Conservation (phyloP, 164 flowering plant genomes). For the Tinospora cordifolia region DNA sequence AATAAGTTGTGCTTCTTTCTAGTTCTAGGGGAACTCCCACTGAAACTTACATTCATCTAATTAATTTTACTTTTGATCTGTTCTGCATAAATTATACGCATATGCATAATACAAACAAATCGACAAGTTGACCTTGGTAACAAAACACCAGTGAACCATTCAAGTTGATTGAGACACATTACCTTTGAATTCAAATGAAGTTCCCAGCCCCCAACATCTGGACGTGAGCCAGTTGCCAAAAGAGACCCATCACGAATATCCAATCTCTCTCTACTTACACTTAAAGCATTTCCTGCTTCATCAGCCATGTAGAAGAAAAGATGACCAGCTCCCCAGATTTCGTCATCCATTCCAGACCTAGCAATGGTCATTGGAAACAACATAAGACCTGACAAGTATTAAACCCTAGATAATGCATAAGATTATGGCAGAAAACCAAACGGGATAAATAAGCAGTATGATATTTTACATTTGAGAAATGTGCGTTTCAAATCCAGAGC, state of each 20-base stretch:
- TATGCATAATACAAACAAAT: neutral
- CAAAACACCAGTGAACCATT: neutral
- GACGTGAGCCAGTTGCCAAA: slow-evolving; percentile 60
- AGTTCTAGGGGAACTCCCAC: neutral
- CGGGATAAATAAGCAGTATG: neutral
- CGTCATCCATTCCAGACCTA: slow-evolving; percentile 30
- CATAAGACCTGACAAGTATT: neutral
- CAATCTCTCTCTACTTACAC: slow-evolving; percentile 30
- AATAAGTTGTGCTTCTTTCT: neutral
- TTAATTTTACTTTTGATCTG: neutral
- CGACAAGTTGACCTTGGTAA: neutral
- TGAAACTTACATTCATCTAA: neutral
- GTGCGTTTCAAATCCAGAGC: too few relatives aligned
- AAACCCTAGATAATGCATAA: neutral
- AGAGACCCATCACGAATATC: slow-evolving; percentile 38
- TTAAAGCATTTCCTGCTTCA: slow-evolving; percentile 63
- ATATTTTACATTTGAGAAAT: neutral
- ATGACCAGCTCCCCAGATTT: slow-evolving; percentile 44
- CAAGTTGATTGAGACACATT: slow-evolving; percentile 1
- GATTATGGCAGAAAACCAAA: neutral
- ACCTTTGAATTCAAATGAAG: slow-evolving; percentile 74
- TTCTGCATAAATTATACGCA: neutral
- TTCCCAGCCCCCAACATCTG: slow-evolving; percentile 77
- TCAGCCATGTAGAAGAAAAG: slow-evolving; percentile 91
- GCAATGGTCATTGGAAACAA: neutral